Evolutionary conservation across 2,329 filamentous ascomycete species (phyloP).

Genomic region (Fusarium pseudonygamai): DNA sequence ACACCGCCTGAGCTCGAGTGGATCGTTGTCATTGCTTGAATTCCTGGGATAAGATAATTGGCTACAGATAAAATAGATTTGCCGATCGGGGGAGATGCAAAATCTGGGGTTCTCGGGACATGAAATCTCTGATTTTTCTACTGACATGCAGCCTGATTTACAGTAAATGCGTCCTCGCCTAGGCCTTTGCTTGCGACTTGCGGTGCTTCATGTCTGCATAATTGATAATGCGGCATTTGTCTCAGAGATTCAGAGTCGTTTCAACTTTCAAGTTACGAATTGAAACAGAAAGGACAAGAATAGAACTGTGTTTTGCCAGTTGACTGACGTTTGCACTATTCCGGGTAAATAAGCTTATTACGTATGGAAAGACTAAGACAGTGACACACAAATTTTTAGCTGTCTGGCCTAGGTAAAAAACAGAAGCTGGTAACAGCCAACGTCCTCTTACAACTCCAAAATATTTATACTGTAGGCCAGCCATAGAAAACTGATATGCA

Average conservation of each 20-base stretch:
- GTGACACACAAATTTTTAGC: background rate
- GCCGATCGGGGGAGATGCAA: background rate
- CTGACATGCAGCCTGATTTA: background rate
- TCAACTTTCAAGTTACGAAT: background rate
- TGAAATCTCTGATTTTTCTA: background rate
- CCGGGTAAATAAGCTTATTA: background rate
- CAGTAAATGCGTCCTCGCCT: background rate
- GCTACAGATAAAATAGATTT: slow-evolving; percentile 8
- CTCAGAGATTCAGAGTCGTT: background rate
- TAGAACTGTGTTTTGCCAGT: background rate
- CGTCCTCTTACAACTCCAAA: background rate
- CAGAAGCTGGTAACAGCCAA: background rate
- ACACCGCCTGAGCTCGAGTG: slow-evolving; percentile 18
- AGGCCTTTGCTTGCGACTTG: background rate
- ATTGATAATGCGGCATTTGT: background rate
- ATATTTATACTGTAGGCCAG: background rate
- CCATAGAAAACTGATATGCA: background rate
- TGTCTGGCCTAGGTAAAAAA: background rate
- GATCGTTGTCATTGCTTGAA: background rate
- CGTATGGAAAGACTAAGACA: background rate
- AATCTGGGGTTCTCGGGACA: slow-evolving; percentile 5
- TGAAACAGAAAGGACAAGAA: background rate
- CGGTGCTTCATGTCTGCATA: background rate
- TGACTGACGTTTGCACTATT: background rate
- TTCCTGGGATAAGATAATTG: background rate